phyloP scores from a whole-genome alignment of 345 rosid genomes.

The Hypericum androsaemum region DNA sequence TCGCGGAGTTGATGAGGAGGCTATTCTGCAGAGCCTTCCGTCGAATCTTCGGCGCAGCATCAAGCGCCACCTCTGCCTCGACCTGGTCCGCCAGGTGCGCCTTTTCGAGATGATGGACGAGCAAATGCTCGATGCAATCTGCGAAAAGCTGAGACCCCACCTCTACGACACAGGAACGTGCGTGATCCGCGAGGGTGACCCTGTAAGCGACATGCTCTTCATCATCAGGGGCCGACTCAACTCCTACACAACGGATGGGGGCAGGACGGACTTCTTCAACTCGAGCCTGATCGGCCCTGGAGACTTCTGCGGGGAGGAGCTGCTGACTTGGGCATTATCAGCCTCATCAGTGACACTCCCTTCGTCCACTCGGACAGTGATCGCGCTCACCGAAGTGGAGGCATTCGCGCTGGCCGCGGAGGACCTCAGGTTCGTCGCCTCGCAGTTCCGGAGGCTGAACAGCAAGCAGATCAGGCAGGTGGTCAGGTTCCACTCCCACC shows the following conservation, averaged over 20 bases:
- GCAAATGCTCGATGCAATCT: slow-evolving; percentile 20
- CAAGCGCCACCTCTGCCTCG: slow-evolving; percentile 57
- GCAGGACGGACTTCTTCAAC: slow-evolving; percentile 27
- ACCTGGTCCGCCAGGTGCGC: slow-evolving; percentile 39
- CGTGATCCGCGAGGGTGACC: slow-evolving; percentile 26
- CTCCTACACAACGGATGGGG: slow-evolving; percentile 24
- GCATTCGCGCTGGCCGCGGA: slow-evolving; percentile 21
- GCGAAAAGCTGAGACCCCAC: slow-evolving; percentile 22
- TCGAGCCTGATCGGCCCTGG: slow-evolving; percentile 21
- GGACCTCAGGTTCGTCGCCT: slow-evolving; percentile 24
- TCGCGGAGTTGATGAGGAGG: slow-evolving; percentile 53
- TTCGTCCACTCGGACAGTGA: slow-evolving; percentile 24
- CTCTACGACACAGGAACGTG: slow-evolving; percentile 17
- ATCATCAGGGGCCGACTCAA: slow-evolving; percentile 25
- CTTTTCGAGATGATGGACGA: slow-evolving; percentile 23
- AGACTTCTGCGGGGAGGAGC: slow-evolving; percentile 27
- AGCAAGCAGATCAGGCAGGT: slow-evolving; percentile 19
- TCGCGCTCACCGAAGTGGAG: slow-evolving; percentile 24
- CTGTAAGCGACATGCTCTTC: slow-evolving; percentile 25
- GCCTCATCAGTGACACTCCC: slow-evolving; percentile 11
- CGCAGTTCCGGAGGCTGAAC: slow-evolving; percentile 25
- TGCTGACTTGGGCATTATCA: slow-evolving; percentile 27
- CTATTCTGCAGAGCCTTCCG: slow-evolving; percentile 37
- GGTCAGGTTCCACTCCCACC: slow-evolving; percentile 22
- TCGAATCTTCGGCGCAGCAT: slow-evolving; percentile 41